Base-by-base conservation (phyloP, 1,284 basidiomycete species). In the Sphagnurus paluster region DNA sequence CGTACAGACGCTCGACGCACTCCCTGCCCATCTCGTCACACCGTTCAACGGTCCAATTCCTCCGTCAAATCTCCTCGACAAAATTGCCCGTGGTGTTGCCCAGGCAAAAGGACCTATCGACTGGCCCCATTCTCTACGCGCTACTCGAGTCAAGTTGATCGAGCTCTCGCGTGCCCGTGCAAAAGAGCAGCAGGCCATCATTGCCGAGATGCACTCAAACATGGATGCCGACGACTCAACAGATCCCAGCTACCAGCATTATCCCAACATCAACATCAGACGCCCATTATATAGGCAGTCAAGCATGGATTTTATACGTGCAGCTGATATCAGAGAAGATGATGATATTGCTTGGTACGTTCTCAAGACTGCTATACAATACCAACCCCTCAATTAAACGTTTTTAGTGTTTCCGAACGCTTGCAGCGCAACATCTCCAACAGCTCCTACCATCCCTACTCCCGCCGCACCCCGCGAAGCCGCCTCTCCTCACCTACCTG, bases 41-140 rank as follows among this genome's bases (percentile, higher is more conserved):
- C 89, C 88, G 43, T 90, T 87, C 72, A 82, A 84, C 53, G 87
- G 89, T 21, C 75, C 81, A 35, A 77, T 90, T 13, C 89, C 88
- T 4, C 89, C 88, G 19, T 80, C 85, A 8, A 90, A 90, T 62
- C 76, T 90, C 14, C 79, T 91, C 53, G 87, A 91, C 65, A 90
- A 87, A 70, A 82, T 91, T 54, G 86, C 88, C 11, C 79, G 83
- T 28, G 82, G 86, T 47, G 78, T 91, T 47, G 68, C 75, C 3
- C 67, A 82, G 24, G 83, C 84, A 44, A 89, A 89, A 58, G 85
- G 84, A 13, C 75, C 82, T 8, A 64, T 71, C 20, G 85, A 87
- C 50, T 91, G 88, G 89, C 83, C 84, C 1, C 86, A 90, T 58
- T 89, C 88, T 23, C 60, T 87, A 41, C 84, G 85, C 42, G 79